A percentile compares a stretch with the other conserved stretches of the same genome.
These are phyloP conservation scores for Talaromyces sp. DNA, from an alignment of 2,329 filamentous ascomycete genomes.

Conservation along the genomic window DNA sequence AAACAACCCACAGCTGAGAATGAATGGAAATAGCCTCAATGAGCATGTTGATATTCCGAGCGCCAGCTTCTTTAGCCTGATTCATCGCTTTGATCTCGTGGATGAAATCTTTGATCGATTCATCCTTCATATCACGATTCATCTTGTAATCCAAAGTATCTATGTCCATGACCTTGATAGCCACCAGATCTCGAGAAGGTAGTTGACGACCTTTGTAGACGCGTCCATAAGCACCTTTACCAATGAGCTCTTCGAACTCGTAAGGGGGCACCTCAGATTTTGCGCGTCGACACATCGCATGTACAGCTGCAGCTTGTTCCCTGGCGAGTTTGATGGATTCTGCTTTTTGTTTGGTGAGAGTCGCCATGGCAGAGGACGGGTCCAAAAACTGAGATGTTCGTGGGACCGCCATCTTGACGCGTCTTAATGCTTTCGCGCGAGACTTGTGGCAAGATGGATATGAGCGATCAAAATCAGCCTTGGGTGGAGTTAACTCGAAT, in stretches of 20 bases:
- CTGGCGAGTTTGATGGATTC: constrained; percentile 45
- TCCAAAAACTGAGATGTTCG: constrained; percentile 35
- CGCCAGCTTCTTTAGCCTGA: constrained; percentile 57
- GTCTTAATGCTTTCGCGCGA: not conserved
- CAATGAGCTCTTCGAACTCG: constrained; percentile 48
- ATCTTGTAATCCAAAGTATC: constrained; percentile 46
- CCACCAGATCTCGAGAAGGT: constrained; percentile 40
- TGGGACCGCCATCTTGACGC: constrained; percentile 24
- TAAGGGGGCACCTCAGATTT: constrained; percentile 44
- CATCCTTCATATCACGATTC: constrained; percentile 43
- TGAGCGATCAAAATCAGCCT: not conserved
- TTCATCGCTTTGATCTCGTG: constrained; percentile 60
- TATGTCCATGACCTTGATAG: constrained; percentile 49
- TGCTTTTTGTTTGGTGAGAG: constrained; percentile 46
- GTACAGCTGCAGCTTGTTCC: constrained; percentile 42
- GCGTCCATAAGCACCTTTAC: constrained; percentile 48
- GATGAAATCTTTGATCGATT: constrained; percentile 52
- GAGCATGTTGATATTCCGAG: constrained; percentile 59
- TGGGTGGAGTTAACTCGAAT: not conserved
- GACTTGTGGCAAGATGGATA: not conserved
- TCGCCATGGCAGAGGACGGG: constrained; percentile 39
- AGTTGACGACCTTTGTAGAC: constrained; percentile 46
- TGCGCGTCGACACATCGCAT: constrained; percentile 44
- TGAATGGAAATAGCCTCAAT: constrained; percentile 61
- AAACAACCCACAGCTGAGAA: constrained; percentile 62